Percentiles rank a stretch among this genome's conserved stretches.
Conservation (phyloP, 208 protist species). For the Leishmania aethiopica region DNA sequence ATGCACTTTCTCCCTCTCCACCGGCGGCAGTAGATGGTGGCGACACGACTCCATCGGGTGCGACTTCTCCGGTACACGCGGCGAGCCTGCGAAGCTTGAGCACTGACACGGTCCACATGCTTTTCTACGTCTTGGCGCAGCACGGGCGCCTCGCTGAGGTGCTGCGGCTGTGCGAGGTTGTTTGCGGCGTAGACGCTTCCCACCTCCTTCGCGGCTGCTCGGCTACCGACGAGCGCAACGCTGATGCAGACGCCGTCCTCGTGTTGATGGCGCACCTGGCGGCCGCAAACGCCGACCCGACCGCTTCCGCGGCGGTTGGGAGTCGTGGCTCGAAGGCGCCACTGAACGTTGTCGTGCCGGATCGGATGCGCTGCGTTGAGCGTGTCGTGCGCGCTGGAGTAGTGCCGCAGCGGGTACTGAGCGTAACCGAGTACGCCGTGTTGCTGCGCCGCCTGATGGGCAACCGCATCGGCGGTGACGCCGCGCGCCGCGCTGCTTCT, state of each 20-base stretch:
- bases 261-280: constrained; percentile 18
- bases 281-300: constrained; percentile 23
- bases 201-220: not conserved
- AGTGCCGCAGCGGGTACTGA: constrained; percentile 44
- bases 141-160: constrained; percentile 45
- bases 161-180: constrained; percentile 6
- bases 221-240: not conserved
- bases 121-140: constrained; percentile 72
- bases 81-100: constrained; percentile 8
- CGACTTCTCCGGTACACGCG: not conserved
- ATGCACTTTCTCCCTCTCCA: not conserved
- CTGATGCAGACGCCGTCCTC: not conserved
- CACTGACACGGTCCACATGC: constrained; percentile 12
- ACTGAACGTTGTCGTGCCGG: not conserved
- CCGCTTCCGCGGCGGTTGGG: not conserved
- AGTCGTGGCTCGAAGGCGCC: not conserved
- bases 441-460: constrained; percentile 47
- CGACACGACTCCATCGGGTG: not conserved
- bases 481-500: not conserved
- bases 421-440: constrained; percentile 60
- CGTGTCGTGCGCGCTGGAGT: constrained; percentile 44
- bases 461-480: constrained; percentile 6
- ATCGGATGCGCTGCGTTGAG: constrained; percentile 20
- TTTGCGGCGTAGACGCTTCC: not conserved
- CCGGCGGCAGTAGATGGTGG: not conserved